Base-by-base conservation (phyloP, 495 filamentous ascomycete species). In the Penicillium argentinense region DNA sequence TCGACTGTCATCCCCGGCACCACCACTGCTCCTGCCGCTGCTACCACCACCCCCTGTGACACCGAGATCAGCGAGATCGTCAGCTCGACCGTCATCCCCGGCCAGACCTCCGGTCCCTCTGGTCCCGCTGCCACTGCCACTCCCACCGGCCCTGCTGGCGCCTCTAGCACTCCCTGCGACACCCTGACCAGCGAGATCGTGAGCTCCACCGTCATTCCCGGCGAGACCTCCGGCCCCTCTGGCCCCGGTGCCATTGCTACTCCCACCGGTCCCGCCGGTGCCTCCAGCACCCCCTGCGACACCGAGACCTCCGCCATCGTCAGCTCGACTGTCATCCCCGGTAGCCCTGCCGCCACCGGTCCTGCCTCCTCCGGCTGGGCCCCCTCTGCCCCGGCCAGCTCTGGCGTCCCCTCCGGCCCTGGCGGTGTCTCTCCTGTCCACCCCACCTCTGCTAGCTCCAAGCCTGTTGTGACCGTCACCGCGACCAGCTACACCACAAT, bases 71-170 rank as follows among this genome's bases (percentile, higher is more conserved):
- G 33, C 21, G 33, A 36, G 33, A 36, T 36, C 33, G 33, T 36
- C 16, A 18, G 21, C 7, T 36, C 33, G 2, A 24, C 37, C 21
- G 37, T 39, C n/a, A 26, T 24, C 37, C 37, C 23, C 37, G 27
- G 14, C 25, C 21, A 14, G 8, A 36, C 33, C 33, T 19, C 33
- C 8, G 4, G 32, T 2, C 18, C 17, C 29, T 25, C 53, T 25
- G 18, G 9, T 24, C 25, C 51, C 9, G 42, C 39, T 36, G n/a
- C 36, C 19, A 28, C 42, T 6, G 36, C 27, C 13, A 13, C 29
- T 14, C 23, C 44, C 19, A 48, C 50, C 32, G 42, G 41, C 25
- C 34, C 24, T 24, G 27, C 36, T 19, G 44, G 23, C 34, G 28
- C 39, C 26, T 30, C 39, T n/a, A 9, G 34, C 29, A 21, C 42